Percentiles rank a stretch among this genome's conserved stretches.
These are phyloP conservation scores for Eudorina sp. DNA, from an alignment of 139 green algal species.

Conservation along the genomic window DNA sequence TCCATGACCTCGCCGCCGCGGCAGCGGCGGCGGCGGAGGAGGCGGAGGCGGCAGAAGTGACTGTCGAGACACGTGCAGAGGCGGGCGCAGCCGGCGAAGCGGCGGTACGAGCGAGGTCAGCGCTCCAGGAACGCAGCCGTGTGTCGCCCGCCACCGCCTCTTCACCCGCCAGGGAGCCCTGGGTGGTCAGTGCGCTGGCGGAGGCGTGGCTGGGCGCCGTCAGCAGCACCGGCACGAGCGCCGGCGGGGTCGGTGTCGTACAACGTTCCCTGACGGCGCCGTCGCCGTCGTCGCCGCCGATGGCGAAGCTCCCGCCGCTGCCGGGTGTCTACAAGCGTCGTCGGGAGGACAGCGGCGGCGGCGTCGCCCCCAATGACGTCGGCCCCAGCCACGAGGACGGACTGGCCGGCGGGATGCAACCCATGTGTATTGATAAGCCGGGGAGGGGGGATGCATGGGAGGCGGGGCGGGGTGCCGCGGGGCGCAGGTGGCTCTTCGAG, in stretches of 20 bases:
- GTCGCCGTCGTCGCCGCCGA: neutral
- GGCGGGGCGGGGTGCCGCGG: no score
- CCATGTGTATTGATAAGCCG: no score
- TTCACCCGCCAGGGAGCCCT: neutral
- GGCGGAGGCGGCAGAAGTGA: neutral
- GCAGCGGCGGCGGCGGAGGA: neutral
- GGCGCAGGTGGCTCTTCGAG: no score
- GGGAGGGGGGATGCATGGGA: no score
- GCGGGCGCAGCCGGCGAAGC: no score
- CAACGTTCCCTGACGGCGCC: conserved; percentile 16
- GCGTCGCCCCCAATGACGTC: neutral
- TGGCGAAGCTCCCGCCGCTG: neutral
- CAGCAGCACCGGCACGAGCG: neutral
- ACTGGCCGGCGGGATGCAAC: no score
- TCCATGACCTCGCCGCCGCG: no score
- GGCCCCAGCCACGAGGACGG: no score
- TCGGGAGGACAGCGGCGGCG: conserved; percentile 5
- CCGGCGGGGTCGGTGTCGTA: neutral
- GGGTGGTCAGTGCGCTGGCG: neutral
- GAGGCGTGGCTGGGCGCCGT: neutral
- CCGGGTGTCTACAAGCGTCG: neutral
- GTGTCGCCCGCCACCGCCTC: no score
- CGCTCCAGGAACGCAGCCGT: no score
- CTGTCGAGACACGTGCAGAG: no score
- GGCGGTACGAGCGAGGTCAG: no score